Evolutionary conservation across 2,329 filamentous ascomycete species (phyloP).

Genomic region (Fusarium sp.): DNA sequence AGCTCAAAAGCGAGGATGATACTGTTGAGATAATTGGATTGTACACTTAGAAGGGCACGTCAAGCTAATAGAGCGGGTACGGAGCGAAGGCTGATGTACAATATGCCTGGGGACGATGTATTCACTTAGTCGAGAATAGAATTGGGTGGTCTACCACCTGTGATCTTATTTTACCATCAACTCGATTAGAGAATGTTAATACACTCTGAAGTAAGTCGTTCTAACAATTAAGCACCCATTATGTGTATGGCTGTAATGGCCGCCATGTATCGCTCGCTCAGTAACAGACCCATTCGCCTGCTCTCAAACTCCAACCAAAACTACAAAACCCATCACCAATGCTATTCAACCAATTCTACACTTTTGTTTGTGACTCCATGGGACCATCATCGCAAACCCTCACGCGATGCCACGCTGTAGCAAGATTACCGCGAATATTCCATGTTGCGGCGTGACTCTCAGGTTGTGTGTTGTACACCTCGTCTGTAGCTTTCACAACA

Average conservation of each 20-base stretch:
- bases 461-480: constrained; percentile 72
- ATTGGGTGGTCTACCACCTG: background rate
- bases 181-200: background rate
- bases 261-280: background rate
- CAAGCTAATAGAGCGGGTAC: constrained; percentile 23
- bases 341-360: background rate
- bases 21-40: constrained; percentile 19
- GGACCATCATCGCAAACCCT: constrained; percentile 48
- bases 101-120: constrained; percentile 29
- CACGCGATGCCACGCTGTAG: constrained; percentile 72
- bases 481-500: constrained; percentile 72
- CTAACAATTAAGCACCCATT: background rate
- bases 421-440: constrained; percentile 70
- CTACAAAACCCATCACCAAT: background rate
- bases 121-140: constrained; percentile 32
- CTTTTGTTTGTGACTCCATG: background rate
- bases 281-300: background rate
- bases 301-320: background rate
- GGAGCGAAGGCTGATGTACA: constrained; percentile 25
- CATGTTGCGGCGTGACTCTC: constrained; percentile 67
- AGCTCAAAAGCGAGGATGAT: background rate
- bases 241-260: background rate
- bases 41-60: constrained; percentile 37
- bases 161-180: background rate
- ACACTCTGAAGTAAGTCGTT: background rate